Percentiles rank a stretch among this genome's conserved stretches.
phyloP scores from a whole-genome alignment of 2,329 filamentous ascomycete genomes.

The Aspergillus fructus region DNA sequence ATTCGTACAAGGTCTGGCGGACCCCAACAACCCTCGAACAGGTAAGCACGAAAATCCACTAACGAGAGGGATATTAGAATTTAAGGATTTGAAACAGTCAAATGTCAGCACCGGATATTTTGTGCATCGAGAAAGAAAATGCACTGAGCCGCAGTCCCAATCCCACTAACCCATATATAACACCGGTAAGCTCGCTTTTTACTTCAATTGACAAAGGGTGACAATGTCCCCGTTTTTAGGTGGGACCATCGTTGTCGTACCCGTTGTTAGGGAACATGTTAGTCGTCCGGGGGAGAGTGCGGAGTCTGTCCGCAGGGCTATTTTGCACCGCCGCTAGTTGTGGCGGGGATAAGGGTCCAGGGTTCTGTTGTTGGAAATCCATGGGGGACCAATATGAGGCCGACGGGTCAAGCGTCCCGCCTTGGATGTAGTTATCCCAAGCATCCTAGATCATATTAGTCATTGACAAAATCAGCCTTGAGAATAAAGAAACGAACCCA shows the following conservation, averaged over 20 bases:
- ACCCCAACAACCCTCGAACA: neutral
- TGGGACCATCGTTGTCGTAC: conserved; percentile 14
- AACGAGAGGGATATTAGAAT: neutral
- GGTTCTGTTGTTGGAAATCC: conserved; percentile 30
- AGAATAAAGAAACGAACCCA: conserved; percentile 54
- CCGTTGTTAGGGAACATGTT: conserved; percentile 18
- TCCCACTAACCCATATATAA: neutral
- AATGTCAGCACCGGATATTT: neutral
- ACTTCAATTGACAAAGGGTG: neutral
- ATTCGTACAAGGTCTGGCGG: conserved; percentile 1
- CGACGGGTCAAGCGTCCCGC: conserved; percentile 47
- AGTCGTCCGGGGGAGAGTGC: conserved; percentile 15
- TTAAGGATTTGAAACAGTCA: neutral
- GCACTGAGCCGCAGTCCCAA: neutral
- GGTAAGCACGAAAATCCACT: neutral
- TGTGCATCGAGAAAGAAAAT: neutral
- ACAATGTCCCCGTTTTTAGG: neutral
- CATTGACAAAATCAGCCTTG: conserved; percentile 15
- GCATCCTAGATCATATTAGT: conserved; percentile 53
- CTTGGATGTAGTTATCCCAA: conserved; percentile 69
- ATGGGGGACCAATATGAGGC: conserved; percentile 40
- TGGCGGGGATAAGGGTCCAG: conserved; percentile 23
- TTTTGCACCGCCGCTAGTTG: conserved; percentile 20
- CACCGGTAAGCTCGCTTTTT: neutral
- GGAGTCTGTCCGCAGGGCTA: conserved; percentile 16